Evolutionary conservation across 768 basidiomycete species (phyloP), one percentile per base, ranked within the genome.

Genomic region (Boletus fagicola): DNA sequence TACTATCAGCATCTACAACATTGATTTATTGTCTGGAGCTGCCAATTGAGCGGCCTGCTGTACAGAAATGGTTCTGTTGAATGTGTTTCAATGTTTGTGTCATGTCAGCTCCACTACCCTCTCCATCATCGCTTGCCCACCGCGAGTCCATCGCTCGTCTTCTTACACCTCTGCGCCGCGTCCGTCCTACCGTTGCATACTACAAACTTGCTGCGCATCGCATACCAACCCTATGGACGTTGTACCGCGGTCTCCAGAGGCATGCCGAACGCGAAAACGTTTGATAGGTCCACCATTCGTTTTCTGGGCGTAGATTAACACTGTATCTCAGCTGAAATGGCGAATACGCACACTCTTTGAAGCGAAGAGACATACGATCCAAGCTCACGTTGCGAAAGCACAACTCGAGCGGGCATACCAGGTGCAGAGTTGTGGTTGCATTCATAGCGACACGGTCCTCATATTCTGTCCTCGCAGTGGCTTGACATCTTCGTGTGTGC

Each of bases 191-290:
- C 22, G 77, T 82, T 3, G 84, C 88, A 4, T 90, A 92, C 64
- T 92, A 79, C 65, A 68, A 80, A 49, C 84, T 92, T 28, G 76
- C 78, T 0, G 86, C 85, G 0, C 93, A 95, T 68, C 81, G 86
- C 22, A 72, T 86, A 28, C 92, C 93, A 4, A 92, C 90, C 0
- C 69, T 88, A 63, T 91, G 90, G 88, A 71, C 77, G 0, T 74
- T 94, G 5, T 95, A 94, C 69, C 80, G 91, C 22, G 83, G 83
- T 4, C 77, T 95, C 15, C 71, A 90, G 48, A 74, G 78, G 30
- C 64, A 78, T 40, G 78, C 88, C 7, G 81, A 83, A 1, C 77
- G 77, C 15, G 77, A 80, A 28, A 75, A 82, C 66, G 88, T 90
- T 62, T 53, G 82, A 18, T 22, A 1, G 68, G 1, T 40, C 10